Percentiles rank a stretch among this genome's conserved stretches.
Evolutionary conservation across 495 filamentous ascomycete genomes (phyloP).

Genomic region (Durotheca rogersii): DNA sequence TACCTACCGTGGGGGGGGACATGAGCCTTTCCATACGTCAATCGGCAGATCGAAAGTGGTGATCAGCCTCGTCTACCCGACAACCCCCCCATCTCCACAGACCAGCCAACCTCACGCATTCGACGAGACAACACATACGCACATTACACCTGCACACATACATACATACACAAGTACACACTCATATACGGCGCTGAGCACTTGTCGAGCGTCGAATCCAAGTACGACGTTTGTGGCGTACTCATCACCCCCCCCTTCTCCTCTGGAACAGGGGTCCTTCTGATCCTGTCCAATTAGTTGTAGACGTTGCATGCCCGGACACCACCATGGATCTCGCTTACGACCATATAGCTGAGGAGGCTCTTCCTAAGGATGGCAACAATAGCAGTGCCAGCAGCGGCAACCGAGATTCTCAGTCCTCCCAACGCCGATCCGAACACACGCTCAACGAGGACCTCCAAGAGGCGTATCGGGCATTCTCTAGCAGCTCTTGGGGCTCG

Average conservation of each 20-base stretch:
- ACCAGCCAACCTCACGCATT: constrained; percentile 15
- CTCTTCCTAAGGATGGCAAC: constrained; percentile 60
- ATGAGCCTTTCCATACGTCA: constrained; percentile 30
- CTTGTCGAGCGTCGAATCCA: neutral
- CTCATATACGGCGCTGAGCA: neutral
- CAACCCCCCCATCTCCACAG: neutral
- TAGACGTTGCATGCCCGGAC: constrained; percentile 27
- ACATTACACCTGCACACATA: neutral
- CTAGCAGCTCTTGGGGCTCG: constrained; percentile 85
- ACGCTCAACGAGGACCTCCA: constrained; percentile 86
- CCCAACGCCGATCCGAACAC: constrained; percentile 48
- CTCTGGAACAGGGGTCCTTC: constrained; percentile 18
- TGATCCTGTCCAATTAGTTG: constrained; percentile 3
- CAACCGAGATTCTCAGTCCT: constrained; percentile 27
- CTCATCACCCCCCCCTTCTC: constrained; percentile 18
- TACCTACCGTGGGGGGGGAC: too few relatives aligned
- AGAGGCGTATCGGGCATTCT: constrained; percentile 93
- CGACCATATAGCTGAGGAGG: constrained; percentile 92
- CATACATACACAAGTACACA: neutral
- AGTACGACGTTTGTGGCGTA: constrained; percentile 5
- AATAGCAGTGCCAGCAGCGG: constrained; percentile 47
- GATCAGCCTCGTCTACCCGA: constrained; percentile 34
- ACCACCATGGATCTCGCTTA: constrained; percentile 88
- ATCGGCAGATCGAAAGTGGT: constrained; percentile 25
- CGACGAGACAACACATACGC: constrained; percentile 1